phyloP scores from a whole-genome alignment of 2,329 filamentous ascomycete species.

The Davidsoniella neocaledoniae region DNA sequence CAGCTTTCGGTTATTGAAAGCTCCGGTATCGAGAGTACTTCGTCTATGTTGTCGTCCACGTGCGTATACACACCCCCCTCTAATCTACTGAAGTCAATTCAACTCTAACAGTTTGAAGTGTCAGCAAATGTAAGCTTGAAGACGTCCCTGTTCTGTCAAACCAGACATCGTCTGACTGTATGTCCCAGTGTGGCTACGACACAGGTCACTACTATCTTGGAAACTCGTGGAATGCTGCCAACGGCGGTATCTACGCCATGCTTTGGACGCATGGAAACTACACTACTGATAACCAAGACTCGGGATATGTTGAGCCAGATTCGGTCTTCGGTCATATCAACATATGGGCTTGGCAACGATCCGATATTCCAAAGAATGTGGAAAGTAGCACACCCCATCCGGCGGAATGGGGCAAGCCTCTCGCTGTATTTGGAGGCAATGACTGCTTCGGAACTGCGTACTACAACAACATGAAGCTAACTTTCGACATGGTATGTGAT shows the following conservation, averaged over 20 bases:
- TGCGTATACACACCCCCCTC: not conserved
- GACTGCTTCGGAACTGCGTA: slow-evolving; percentile 47
- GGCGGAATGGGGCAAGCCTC: slow-evolving; percentile 47
- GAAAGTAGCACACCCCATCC: slow-evolving; percentile 42
- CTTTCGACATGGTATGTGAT: slow-evolving; percentile 44
- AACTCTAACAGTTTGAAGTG: not conserved
- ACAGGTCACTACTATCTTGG: slow-evolving; percentile 31
- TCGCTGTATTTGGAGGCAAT: slow-evolving; percentile 48
- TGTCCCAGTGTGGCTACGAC: slow-evolving; percentile 4
- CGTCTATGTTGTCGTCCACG: slow-evolving; percentile 6
- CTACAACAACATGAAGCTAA: slow-evolving; percentile 54
- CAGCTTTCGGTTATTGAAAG: slow-evolving; percentile 3
- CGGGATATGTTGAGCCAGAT: not conserved
- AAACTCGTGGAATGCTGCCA: slow-evolving; percentile 46
- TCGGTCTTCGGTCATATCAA: slow-evolving; percentile 14
- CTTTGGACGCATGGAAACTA: slow-evolving; percentile 54
- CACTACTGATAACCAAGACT: slow-evolving; percentile 17
- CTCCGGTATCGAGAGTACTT: not conserved
- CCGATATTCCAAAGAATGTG: slow-evolving; percentile 48
- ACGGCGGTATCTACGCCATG: slow-evolving; percentile 54
- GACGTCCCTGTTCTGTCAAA: not conserved
- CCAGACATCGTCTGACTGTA: slow-evolving; percentile 1
- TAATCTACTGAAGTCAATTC: not conserved
- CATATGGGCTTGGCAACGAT: slow-evolving; percentile 63
- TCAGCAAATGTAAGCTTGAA: not conserved